A percentile compares a stretch with the other conserved stretches of the same genome.
Conservation (phyloP, 257 asterid species). For the Solanum tacnaense region DNA sequence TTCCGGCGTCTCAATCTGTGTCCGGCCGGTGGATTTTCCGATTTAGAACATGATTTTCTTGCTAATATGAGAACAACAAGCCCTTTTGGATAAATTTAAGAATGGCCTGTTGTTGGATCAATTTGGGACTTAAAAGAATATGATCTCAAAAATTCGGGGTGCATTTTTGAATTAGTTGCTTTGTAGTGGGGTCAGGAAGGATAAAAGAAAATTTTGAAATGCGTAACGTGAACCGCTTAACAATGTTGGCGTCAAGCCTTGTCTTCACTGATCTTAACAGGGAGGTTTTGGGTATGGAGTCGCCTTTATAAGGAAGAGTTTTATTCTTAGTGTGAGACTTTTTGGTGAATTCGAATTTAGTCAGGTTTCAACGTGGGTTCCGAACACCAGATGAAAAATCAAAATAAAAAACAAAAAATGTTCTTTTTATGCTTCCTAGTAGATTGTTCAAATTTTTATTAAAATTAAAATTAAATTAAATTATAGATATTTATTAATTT, state of each 20-base stretch:
- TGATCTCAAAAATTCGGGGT: background rate
- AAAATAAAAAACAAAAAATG: no score
- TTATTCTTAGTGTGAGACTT: no score
- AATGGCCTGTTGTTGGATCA: background rate
- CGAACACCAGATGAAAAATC: accelerated
- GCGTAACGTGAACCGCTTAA: slow-evolving; percentile 12
- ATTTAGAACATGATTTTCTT: background rate
- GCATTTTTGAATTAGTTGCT: background rate
- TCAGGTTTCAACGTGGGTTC: accelerated
- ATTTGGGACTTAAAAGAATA: background rate
- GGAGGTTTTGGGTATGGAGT: no score
- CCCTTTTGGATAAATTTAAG: background rate
- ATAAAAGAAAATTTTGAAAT: slow-evolving; percentile 30
- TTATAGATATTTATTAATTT: no score
- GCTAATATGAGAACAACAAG: background rate
- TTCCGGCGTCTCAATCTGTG: background rate
- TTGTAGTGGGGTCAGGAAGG: slow-evolving; percentile 11
- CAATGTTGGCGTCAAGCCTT: background rate
- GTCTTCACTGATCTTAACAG: background rate
- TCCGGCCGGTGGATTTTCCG: background rate
- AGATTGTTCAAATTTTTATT: background rate
- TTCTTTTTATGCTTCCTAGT: background rate
- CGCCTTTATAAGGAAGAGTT: accelerated
- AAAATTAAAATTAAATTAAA: no score
- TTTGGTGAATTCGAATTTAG: accelerated